These are phyloP conservation scores for Lentinus polychrous DNA, from an alignment of 1,284 basidiomycete genomes.

Conservation along the genomic window DNA sequence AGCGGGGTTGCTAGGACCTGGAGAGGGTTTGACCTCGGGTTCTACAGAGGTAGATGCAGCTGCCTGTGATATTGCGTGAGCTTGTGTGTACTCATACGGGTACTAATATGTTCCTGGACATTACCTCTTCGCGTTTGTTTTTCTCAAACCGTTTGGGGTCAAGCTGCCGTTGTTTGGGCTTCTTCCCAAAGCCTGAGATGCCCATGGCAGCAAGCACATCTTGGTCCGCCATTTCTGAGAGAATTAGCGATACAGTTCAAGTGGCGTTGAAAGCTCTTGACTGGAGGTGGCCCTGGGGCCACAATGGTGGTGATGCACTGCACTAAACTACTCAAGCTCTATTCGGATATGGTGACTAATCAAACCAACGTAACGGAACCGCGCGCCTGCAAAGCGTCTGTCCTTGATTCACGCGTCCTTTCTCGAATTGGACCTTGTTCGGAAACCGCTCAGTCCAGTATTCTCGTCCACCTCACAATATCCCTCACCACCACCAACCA, in stretches of 20 bases:
- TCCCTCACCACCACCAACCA: too few relatives aligned
- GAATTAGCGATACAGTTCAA: neutral
- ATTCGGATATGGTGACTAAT: neutral
- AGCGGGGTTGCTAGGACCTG: neutral
- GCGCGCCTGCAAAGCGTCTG: neutral
- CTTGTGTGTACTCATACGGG: neutral
- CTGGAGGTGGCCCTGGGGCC: too few relatives aligned
- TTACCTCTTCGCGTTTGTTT: constrained; percentile 52
- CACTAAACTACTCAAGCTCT: too few relatives aligned
- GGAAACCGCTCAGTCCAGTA: neutral
- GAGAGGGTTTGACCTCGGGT: neutral
- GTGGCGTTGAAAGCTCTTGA: too few relatives aligned
- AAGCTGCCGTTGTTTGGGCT: constrained; percentile 54
- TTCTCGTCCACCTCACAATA: constrained; percentile 10
- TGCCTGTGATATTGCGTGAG: constrained; percentile 4
- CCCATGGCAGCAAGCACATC: constrained; percentile 77
- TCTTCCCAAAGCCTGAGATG: constrained; percentile 72
- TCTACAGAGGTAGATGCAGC: constrained; percentile 6
- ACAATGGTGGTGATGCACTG: too few relatives aligned
- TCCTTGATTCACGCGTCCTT: neutral
- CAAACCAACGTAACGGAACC: too few relatives aligned
- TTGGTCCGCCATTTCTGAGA: constrained; percentile 44
- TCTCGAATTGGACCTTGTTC: too few relatives aligned
- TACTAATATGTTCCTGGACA: neutral
- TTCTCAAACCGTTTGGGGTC: constrained; percentile 71